Evolutionary conservation across 805 yeast species (phyloP), one percentile per base, ranked within the genome.

Genomic region (Starmera quercuum): DNA sequence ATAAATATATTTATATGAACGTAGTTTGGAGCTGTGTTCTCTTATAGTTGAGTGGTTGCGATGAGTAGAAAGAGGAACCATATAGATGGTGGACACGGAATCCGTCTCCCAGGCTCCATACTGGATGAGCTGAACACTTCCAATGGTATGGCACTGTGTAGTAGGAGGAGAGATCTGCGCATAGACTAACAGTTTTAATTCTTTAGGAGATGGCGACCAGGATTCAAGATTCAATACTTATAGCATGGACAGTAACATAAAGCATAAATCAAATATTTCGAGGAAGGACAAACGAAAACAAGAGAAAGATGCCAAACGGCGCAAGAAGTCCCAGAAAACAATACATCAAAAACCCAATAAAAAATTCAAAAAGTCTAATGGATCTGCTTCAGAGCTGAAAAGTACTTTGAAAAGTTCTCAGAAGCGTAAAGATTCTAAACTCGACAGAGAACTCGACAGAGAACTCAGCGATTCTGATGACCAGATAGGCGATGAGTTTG

Each of bases 101-200:
- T 74, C 34, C 62, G 75, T 37, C 56, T 76, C 16, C 83, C 83
- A 2, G 78, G 77, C 2, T 45, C 55, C 23, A 50, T 75, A 13
- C 49, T 76, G 30, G 80, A 77, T 41, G 73, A 73, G 51, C 60
- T 76, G 60, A 70, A 51, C 44, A 46, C 37, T n/a, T 13, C 35
- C 4, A 37, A 30, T 10, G 36, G 40, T 35, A 25, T 21, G 23
- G n/a, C n/a, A n/a, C n/a, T 11, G 23, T 21, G 23, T 28, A 8
- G 39, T 40, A 12, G 4, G 10, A 7, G 24, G 3, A 14, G 32
- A 17, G n/a, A 14, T 25, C 5, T 31, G 9, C 26, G 6, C 3
- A 7, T 15, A 14, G 6, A 35, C 37, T 39, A 33, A 42, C 38
- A 4, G 17, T 2, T 19, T 14, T 10, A n/a, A 13, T 26, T n/a